Percentiles rank a stretch among this genome's conserved stretches.
These are phyloP conservation scores for Colletotrichum nymphaeae DNA, from an alignment of 2,329 filamentous ascomycete species.

Conservation along the genomic window DNA sequence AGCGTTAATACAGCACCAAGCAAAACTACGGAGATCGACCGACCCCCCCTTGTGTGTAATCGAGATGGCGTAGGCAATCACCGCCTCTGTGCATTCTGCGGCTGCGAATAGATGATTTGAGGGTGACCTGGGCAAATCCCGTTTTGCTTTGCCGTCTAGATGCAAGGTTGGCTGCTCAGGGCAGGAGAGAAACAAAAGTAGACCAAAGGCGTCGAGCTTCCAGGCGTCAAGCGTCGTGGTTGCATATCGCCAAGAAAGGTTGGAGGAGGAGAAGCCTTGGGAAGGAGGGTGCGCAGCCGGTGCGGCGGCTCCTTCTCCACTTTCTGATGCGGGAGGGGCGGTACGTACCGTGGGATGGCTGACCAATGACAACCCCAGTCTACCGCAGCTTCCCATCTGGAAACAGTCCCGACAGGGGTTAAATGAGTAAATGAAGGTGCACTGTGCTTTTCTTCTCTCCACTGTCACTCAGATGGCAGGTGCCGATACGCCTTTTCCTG, in stretches of 20 bases:
- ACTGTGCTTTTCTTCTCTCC: not conserved
- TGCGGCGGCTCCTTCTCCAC: constrained; percentile 9
- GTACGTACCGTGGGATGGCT: not conserved
- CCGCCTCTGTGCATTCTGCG: too few relatives aligned
- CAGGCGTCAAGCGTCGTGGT: not conserved
- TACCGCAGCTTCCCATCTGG: not conserved
- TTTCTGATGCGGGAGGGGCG: not conserved
- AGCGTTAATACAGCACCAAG: not conserved
- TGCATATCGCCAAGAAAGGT: not conserved
- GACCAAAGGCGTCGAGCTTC: not conserved
- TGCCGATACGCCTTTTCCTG: not conserved
- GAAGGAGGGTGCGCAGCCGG: constrained; percentile 14
- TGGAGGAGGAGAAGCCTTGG: constrained; percentile 6
- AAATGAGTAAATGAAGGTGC: not conserved
- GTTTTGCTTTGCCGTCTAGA: not conserved
- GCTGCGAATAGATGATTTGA: not conserved
- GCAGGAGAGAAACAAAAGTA: not conserved
- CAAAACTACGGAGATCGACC: too few relatives aligned
- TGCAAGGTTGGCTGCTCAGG: not conserved
- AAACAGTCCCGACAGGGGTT: not conserved
- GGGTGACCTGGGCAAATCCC: too few relatives aligned
- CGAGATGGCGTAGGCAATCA: too few relatives aligned
- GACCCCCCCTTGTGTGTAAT: too few relatives aligned
- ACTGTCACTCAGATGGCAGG: not conserved
- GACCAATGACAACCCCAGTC: not conserved